Conservation (phyloP, 495 filamentous ascomycete species). For the Trichoderma virens region DNA sequence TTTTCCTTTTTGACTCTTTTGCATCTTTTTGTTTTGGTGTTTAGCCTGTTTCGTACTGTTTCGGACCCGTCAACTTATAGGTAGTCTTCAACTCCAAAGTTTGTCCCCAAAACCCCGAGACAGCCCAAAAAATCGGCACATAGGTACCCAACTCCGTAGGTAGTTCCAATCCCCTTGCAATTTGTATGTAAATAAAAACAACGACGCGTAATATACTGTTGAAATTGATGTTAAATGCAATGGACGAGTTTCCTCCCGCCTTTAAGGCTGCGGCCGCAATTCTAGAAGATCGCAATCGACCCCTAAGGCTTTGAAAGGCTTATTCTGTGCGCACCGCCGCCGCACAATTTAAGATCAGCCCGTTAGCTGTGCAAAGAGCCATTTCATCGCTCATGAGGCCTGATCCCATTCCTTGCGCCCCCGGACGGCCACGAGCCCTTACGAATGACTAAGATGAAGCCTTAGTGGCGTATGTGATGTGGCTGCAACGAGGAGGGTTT, state of each 20-base stretch:
- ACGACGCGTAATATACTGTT: background rate
- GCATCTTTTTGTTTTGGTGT: background rate
- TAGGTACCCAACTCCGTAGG: too few relatives aligned
- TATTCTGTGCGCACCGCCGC: background rate
- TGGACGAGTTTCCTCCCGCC: background rate
- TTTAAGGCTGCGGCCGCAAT: background rate
- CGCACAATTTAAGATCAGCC: background rate
- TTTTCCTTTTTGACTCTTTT: background rate
- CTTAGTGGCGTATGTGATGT: background rate
- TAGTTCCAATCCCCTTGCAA: too few relatives aligned
- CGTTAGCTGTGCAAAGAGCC: background rate
- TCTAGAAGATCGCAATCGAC: background rate
- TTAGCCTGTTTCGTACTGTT: too few relatives aligned
- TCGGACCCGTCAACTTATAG: too few relatives aligned
- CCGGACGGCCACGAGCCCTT: background rate
- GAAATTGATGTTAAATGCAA: background rate
- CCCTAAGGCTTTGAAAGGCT: background rate
- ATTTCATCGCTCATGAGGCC: background rate
- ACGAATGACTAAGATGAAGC: background rate
- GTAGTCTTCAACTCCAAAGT: too few relatives aligned
- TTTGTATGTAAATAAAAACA: too few relatives aligned
- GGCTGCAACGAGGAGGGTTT: background rate
- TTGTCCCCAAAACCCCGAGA: too few relatives aligned
- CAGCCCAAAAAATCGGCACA: too few relatives aligned
- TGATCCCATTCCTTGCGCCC: background rate